A percentile compares a stretch with the other conserved stretches of the same genome.
Evolutionary conservation across 2,329 filamentous ascomycete species (phyloP).

Genomic region (Venturia nashicola): DNA sequence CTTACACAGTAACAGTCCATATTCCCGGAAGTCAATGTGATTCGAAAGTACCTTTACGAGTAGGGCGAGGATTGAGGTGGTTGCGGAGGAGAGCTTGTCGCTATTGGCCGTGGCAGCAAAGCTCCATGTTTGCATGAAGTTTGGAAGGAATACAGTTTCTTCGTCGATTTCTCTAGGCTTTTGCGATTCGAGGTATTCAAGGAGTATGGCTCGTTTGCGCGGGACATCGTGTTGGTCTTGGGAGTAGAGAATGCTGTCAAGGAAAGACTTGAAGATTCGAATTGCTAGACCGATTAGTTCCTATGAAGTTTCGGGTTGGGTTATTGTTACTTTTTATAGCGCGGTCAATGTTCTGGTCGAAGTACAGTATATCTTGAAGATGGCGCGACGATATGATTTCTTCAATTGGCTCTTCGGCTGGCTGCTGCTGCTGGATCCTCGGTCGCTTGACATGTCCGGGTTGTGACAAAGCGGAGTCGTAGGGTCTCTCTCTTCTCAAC

Average conservation of each 20-base stretch:
- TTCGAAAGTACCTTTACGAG: conserved; percentile 67
- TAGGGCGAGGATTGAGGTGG: conserved; percentile 69
- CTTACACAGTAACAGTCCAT: conserved; percentile 68
- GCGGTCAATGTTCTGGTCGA: conserved; percentile 19
- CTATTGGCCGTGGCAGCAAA: conserved; percentile 70
- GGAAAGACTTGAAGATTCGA: conserved; percentile 56
- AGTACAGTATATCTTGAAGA: conserved; percentile 23
- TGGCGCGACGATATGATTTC: conserved; percentile 23
- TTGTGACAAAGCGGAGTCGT: neutral
- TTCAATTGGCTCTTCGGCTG: neutral
- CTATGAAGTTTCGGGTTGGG: conserved; percentile 21
- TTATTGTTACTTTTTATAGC: neutral
- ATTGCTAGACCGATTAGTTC: conserved; percentile 37
- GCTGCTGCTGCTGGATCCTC: neutral
- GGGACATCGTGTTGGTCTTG: conserved; percentile 34
- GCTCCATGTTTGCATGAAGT: conserved; percentile 80
- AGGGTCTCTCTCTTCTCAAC: neutral
- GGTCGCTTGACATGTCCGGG: neutral
- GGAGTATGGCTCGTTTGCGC: conserved; percentile 46
- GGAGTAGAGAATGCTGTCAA: conserved; percentile 50
- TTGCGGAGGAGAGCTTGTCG: conserved; percentile 67
- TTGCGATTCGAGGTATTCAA: conserved; percentile 55
- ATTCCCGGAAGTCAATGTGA: conserved; percentile 59
- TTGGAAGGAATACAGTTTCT: conserved; percentile 54
- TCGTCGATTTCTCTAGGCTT: conserved; percentile 37